Evolutionary conservation across 306 rosid genomes (phyloP).

Genomic region (Canavalia gladiata): DNA sequence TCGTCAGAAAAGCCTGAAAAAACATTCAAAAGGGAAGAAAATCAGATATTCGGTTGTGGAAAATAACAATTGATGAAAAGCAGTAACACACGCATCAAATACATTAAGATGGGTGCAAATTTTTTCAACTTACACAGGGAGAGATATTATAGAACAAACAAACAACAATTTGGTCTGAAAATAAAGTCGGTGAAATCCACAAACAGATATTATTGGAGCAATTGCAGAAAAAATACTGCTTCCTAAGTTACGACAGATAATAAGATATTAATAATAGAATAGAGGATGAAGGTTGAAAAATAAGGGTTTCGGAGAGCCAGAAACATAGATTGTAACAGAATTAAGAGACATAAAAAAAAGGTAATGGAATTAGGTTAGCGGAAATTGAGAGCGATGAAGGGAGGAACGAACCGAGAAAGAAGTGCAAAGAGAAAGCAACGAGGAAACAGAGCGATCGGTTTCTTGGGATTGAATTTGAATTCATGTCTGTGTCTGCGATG

Average conservation of each 20-base stretch:
- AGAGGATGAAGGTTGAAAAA: too few species aligned
- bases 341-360: not conserved
- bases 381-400: not conserved
- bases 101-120: not conserved
- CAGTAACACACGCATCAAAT: not conserved
- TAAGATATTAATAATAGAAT: too few species aligned
- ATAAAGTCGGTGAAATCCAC: not conserved
- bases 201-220: not conserved
- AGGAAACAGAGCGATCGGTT: slow-evolving; percentile 2
- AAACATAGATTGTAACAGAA: too few species aligned
- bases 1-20: slow-evolving; percentile 65
- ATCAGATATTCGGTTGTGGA: slow-evolving; percentile 16
- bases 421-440: slow-evolving; percentile 12
- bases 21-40: not conserved
- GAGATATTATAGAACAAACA: not conserved
- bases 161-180: not conserved
- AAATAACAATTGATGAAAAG: not conserved
- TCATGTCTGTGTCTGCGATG: not conserved
- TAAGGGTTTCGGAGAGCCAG: too few species aligned
- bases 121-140: not conserved
- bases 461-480: not conserved
- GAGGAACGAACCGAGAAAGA: slow-evolving; percentile 25
- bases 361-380: not conserved
- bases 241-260: too few species aligned
- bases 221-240: too few species aligned